phyloP scores from a whole-genome alignment of 371 early-diverging fungal species.

The Actinomucor elegans region DNA sequence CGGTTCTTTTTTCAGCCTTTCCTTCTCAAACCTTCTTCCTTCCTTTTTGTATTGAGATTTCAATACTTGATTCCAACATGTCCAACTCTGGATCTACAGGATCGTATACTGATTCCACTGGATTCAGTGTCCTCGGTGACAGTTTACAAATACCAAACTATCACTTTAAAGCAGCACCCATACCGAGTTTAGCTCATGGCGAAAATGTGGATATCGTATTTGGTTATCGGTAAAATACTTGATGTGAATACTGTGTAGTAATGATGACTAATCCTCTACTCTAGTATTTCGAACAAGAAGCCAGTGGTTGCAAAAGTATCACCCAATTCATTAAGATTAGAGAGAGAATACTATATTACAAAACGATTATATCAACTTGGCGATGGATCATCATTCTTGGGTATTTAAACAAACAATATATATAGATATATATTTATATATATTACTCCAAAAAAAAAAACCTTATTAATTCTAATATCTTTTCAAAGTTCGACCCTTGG shows the following conservation, averaged over 20 bases:
- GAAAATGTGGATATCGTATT: constrained; percentile 40
- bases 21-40: not conserved
- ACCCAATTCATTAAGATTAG: constrained; percentile 34
- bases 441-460: too few species aligned
- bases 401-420: constrained; percentile 23
- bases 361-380: constrained; percentile 34
- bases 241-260: not conserved
- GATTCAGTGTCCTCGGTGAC: constrained; percentile 19
- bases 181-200: constrained; percentile 34
- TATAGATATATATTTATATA: too few species aligned
- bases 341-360: constrained; percentile 45
- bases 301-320: constrained; percentile 45
- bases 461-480: too few species aligned
- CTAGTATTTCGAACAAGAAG: constrained; percentile 35
- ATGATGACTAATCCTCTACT: not conserved
- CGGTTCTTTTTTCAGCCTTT: constrained; percentile 2
- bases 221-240: constrained; percentile 33
- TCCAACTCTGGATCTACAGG: constrained; percentile 39
- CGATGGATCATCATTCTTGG: constrained; percentile 35
- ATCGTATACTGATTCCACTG: constrained; percentile 33
- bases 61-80: constrained; percentile 11
- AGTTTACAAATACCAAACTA: constrained; percentile 43
- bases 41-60: not conserved
- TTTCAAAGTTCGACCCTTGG: constrained; percentile 42
- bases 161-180: constrained; percentile 35